Percentiles rank a stretch among this genome's conserved stretches.
These are phyloP conservation scores for Ceratobasidium theobromae DNA, from an alignment of 1,284 basidiomycete species.

Conservation along the genomic window DNA sequence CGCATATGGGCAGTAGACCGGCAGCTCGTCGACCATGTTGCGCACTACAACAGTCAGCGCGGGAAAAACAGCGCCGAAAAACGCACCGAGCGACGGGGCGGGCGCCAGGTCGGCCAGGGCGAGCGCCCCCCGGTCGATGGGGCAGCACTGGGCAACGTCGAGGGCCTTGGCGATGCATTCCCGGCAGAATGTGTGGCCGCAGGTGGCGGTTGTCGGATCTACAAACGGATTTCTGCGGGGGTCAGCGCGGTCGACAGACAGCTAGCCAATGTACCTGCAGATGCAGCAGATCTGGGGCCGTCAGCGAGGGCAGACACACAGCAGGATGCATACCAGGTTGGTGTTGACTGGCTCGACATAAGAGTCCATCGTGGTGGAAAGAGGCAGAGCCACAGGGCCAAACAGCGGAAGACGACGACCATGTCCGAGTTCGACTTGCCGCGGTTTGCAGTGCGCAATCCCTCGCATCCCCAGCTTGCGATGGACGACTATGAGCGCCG, in stretches of 20 bases:
- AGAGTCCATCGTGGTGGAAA: conserved; percentile 23
- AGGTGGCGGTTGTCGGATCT: conserved; percentile 70
- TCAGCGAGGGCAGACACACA: neutral
- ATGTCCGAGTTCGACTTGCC: conserved; percentile 59
- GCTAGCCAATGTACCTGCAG: conserved; percentile 58
- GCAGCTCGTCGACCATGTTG: conserved; percentile 81
- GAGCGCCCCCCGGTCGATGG: conserved; percentile 76
- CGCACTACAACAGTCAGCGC: conserved; percentile 33
- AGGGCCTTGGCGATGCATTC: conserved; percentile 73
- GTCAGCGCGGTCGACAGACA: too few relatives aligned
- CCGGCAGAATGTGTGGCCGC: conserved; percentile 80
- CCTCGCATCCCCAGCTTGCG: conserved; percentile 25
- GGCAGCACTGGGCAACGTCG: conserved; percentile 64
- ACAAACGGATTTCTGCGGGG: conserved; percentile 68
- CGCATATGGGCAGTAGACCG: conserved; percentile 68
- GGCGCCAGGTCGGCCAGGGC: conserved; percentile 54
- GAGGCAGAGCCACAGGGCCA: neutral
- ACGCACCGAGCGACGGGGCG: conserved; percentile 69
- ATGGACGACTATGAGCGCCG: too few relatives aligned
- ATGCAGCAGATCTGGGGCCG: conserved; percentile 71
- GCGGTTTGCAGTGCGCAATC: conserved; percentile 44
- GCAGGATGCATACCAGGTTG: conserved; percentile 37
- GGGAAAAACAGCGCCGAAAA: conserved; percentile 25
- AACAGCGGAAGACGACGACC: neutral
- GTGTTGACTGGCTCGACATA: conserved; percentile 41